Base-by-base conservation (phyloP, 2,329 filamentous ascomycete genomes). In the Chlorencoelia australis region DNA sequence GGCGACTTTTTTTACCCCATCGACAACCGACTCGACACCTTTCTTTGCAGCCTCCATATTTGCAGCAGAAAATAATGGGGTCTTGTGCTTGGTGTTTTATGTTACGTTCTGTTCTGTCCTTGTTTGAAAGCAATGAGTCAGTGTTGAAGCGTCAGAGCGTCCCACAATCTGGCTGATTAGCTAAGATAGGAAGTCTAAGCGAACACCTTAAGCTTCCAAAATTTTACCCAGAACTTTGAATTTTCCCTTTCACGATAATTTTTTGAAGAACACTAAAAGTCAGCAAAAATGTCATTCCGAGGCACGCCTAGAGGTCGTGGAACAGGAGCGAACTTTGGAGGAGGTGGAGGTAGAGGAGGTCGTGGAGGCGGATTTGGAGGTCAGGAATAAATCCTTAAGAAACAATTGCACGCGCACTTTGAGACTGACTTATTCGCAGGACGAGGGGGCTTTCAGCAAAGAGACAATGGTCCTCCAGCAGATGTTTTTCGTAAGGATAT, bases 381-480 rank as follows among this genome's bases (percentile, higher is more conserved):
- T 49, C 62, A 67, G 58, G 62, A 59, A 37, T 39, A 20, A 13
- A 33, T 39, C 29, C 25, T n/a, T 11, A 20, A 31, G 27, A 34
- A 31, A 36, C n/a, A 17, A 30, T 31, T 39, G 30, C 37, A 26
- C 32, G 30, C 25, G 29, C 37, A 35, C 14, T 26, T 35, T 40
- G 38, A 50, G 31, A 52, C 36, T 48, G 29, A 42, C 40, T 27
- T 16, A 40, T 45, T 53, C n/a, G 56, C 58, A 73, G 73, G 73
- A 44, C 73, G 75, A 45, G 74, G 73, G 57, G 74, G 74, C 41
- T 78, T 70, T 57, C 69, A 73, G 46, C 68, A 73, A 45, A 57
- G 63, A 45, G 73, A 75, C 41, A 73, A 70, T 54, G 76, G 76
- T 33, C 76, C 76, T 44, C 76, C 76, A 43, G 70, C 71, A 39